Evolutionary conservation across 352 stramenopile species (phyloP), one percentile per base, ranked within the genome.

Genomic region (Pythium apleroticum): DNA sequence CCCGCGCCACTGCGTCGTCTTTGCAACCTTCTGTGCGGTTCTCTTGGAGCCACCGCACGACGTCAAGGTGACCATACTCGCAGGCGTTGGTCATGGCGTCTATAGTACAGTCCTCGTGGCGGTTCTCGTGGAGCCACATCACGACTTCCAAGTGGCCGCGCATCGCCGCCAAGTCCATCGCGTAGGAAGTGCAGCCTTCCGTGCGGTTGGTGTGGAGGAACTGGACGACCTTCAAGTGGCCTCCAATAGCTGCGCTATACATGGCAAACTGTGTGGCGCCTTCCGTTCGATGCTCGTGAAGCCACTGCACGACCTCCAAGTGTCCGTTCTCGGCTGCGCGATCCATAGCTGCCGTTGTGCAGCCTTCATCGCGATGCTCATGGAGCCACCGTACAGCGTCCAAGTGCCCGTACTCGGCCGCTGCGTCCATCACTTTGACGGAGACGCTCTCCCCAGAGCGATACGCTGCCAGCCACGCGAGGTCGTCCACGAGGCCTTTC

Each of bases 401-500:
- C 43, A 88, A 58, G 60, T 93, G 77, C 30, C 83, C 80, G 48
- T 88, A 88, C 60, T 84, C 80, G 30, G 81, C 67, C 14, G 85
- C 85, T 33, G 85, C 87, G 70, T 82, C 71, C 49, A 78, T 80
- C 28, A 81, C 85, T 17, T 90, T 77, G 28, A 75, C 79, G 15
- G 85, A 90, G 57, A 78, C 88, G 12, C 85, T 83, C 73, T 93
- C 85, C 0, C n/a, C 65, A 3, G 80, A 78, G 1, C 77, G 71
- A 52, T 92, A 86, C 0, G 69, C 65, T n/a, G 75, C 82, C 17
- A 90, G 66, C 86, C 86, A 95, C 48, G 79, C 66, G 8, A 95
- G 71, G 19, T 89, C 68, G 22, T 39, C 43, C 25, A 95, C 35
- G 46, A 90, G 75, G 39, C 84, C 84, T 19, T 76, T 71, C 68